Evolutionary conservation across 495 filamentous ascomycete genomes (phyloP), one percentile per base, ranked within the genome.

Genomic region (Oleoguttula mirabilis): DNA sequence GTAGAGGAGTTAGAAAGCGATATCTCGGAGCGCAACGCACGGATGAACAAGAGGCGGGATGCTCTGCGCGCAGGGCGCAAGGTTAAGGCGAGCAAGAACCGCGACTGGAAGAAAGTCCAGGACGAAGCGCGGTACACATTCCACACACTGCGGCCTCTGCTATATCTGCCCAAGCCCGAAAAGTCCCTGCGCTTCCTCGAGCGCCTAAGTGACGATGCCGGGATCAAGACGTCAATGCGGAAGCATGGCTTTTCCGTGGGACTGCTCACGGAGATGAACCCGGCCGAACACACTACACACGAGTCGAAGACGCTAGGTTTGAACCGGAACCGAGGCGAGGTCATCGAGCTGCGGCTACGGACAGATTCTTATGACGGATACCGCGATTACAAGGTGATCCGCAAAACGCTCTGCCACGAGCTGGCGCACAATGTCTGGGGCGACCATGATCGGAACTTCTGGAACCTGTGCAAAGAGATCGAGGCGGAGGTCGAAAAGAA

Each of bases 321-420:
- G 23, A 98, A 98, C 55, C 67, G 86, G 10, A 94, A 95, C 56
- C 63, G 67, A 6, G 90, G 90, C 40, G 79, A 94, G 64, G 80
- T 87, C 0, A 94, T 98, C 43, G 90, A 95, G 72, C 63, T 98
- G 36, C 66, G 90, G 0, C 60, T 98, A 27, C 70, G 90, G 11
- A 95, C 90, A 4, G 90, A 98, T 62, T 85, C 82, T 11, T 88
- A 88, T 59, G 88, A 94, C 60, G 90, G 90, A 4, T 98, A 88
- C 51, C 62, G 90, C 14, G 83, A 95, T 56, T 98, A 96, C 55
- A 76, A 80, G 45, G 83, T 76, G 0, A 92, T 98, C 21, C 69
- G 90, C 32, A 84, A 82, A 52, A 95, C 90, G 52, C 68, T 96
- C 21, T 94, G 88, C 55, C 90, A 98, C 58, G 90, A 98, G 70